Evolutionary conservation across 2,329 filamentous ascomycete genomes (phyloP), one percentile per base, ranked within the genome.

Genomic region (Ophiostoma novo-ulmi): DNA sequence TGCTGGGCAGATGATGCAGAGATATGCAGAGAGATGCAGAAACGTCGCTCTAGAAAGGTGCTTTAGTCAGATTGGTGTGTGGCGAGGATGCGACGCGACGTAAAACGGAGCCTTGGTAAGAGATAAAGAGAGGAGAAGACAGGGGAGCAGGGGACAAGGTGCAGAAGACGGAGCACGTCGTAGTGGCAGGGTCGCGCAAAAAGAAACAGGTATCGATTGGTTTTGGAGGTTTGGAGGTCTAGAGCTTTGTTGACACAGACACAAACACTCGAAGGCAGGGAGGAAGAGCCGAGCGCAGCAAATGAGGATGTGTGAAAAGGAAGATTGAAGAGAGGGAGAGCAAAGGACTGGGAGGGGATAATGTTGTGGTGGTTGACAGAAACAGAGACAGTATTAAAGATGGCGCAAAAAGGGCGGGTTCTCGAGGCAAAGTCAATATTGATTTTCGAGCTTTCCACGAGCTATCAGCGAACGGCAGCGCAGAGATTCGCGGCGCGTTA

Each of bases 391-490:
- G 31, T 44, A 61, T 63, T 38, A 35, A 55, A 68, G 67, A 66
- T 52, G 70, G 58, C 39, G 65, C 39, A 22, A 48, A 22, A 41
- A 67, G 65, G 65, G 65, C 65, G 65, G 38, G 38, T 39, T 67
- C 63, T 38, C 36, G 65, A 26, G 58, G 26, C 35, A 71, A 71
- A 71, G 70, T 71, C 70, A 71, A 71, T 71, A 71, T 71, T 70
- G 70, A 71, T 70, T 71, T 70, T 67, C 26, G 68, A 71, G 70
- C 70, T 71, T 38, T 39, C 39, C 58, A 58, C 52, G 36, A 68
- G 55, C 65, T 68, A 38, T 68, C 69, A 68, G 44, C 63, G 55
- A 63, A 64, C 31, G 22, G 11, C 17, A 13, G 35, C 64, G 36
- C 20, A 20, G 39, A 52, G 4, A 31, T 22, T 61, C 63, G 63